Evolutionary conservation across 2,329 filamentous ascomycete species (phyloP).

Genomic region (Aotearoamyces nothofagi): DNA sequence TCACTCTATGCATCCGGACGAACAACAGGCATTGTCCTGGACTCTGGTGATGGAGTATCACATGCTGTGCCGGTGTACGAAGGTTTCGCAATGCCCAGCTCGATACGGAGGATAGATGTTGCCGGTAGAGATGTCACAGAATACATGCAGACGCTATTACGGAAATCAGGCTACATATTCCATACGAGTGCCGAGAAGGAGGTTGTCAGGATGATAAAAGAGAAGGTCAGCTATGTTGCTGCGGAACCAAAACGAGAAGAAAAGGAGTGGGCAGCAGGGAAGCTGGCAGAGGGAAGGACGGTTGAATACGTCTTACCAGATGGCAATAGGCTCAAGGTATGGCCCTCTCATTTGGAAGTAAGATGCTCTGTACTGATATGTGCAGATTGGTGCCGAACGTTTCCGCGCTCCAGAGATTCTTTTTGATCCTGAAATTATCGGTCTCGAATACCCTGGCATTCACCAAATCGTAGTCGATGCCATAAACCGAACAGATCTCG

Average conservation of each 20-base stretch:
- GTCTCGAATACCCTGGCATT: conserved; percentile 89
- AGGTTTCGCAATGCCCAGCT: conserved; percentile 91
- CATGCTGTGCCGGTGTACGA: conserved; percentile 97
- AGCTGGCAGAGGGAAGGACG: conserved; percentile 61
- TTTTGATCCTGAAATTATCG: conserved; percentile 94
- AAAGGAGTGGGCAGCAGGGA: conserved; percentile 81
- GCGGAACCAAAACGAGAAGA: conserved; percentile 86
- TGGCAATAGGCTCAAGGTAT: conserved; percentile 80
- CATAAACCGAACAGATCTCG: conserved; percentile 88
- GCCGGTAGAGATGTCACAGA: conserved; percentile 94
- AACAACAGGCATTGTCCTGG: conserved; percentile 89
- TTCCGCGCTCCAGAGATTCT: conserved; percentile 95
- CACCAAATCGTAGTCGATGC: conserved; percentile 97
- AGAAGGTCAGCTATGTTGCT: conserved; percentile 84
- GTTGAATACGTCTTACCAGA: conserved; percentile 86
- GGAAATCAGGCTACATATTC: conserved; percentile 88
- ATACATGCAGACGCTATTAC: conserved; percentile 75
- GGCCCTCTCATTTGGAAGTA: background rate
- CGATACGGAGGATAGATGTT: conserved; percentile 90
- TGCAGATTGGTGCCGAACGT: conserved; percentile 74
- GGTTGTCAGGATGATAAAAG: conserved; percentile 94
- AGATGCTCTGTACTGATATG: conserved; percentile 1
- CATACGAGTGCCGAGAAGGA: conserved; percentile 98
- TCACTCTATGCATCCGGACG: conserved; percentile 92
- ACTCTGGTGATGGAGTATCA: conserved; percentile 90